Conservation (phyloP, 768 basidiomycete species). For the Xerocomellus intermedius region DNA sequence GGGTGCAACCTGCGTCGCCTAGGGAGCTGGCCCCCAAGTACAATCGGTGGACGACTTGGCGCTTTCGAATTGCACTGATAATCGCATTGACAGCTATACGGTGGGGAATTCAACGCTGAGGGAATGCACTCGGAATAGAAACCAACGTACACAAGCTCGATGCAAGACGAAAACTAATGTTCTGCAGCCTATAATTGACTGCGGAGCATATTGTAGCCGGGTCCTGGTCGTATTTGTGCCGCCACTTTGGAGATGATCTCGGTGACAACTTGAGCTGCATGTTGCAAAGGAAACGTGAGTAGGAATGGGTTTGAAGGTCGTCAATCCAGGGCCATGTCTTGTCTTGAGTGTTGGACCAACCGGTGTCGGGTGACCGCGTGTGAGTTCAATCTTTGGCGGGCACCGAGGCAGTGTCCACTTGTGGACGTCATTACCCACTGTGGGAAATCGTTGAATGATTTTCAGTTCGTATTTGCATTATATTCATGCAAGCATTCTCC, state of each 20-base stretch:
- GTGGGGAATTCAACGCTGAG: background rate
- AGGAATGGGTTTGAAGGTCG: background rate
- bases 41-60: constrained; percentile 50
- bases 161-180: constrained; percentile 29
- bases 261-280: constrained; percentile 27
- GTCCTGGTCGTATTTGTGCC: constrained; percentile 26
- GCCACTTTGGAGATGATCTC: constrained; percentile 23
- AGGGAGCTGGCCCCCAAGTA: constrained; percentile 56
- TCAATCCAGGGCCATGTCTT: background rate
- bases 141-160: constrained; percentile 27
- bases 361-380: constrained; percentile 17
- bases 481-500: too few species aligned
- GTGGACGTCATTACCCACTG: too few species aligned
- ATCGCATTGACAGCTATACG: constrained; percentile 50
- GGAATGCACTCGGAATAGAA: background rate
- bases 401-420: background rate
- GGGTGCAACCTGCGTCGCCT: constrained; percentile 54
- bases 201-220: constrained; percentile 32
- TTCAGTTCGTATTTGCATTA: too few species aligned
- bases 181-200: constrained; percentile 21
- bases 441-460: too few species aligned
- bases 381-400: background rate
- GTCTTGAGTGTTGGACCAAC: background rate
- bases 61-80: constrained; percentile 44
- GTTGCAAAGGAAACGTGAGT: background rate